A percentile compares a stretch with the other conserved stretches of the same genome.
These are phyloP conservation scores for Leccinum pellstonianum DNA, from an alignment of 768 basidiomycete species.

Conservation along the genomic window DNA sequence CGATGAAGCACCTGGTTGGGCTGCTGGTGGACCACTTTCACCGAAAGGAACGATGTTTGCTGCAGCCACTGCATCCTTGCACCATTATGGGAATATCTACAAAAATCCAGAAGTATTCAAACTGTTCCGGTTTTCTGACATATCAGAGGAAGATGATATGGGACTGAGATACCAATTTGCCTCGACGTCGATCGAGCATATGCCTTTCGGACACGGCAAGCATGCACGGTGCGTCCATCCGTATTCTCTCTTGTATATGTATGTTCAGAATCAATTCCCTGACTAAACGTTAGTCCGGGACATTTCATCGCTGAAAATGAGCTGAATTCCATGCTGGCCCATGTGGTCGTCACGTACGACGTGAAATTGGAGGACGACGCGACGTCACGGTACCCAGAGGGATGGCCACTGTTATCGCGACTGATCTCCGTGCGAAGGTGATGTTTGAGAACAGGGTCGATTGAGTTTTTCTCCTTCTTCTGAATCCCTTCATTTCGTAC, in stretches of 20 bases:
- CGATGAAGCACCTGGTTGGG: no score
- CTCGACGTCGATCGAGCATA: neutral
- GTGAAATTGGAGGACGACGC: conserved; percentile 12
- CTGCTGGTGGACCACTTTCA: conserved; percentile 27
- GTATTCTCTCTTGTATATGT: neutral
- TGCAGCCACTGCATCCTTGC: neutral
- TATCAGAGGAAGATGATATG: neutral
- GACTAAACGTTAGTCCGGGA: conserved; percentile 8
- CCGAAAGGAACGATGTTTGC: neutral
- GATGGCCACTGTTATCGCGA: neutral
- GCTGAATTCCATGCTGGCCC: conserved; percentile 47
- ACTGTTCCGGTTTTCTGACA: neutral
- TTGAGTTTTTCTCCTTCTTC: neutral
- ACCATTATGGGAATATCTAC: neutral
- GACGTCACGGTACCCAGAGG: neutral
- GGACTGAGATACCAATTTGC: neutral
- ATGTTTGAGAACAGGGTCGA: conserved; percentile 15
- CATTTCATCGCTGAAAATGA: conserved; percentile 45
- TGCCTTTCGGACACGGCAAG: neutral
- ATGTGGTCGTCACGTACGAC: conserved; percentile 36
- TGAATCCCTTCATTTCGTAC: neutral
- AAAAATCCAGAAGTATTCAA: neutral
- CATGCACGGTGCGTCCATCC: neutral
- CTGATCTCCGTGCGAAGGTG: conserved; percentile 6
- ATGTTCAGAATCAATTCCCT: no score